Base-by-base conservation (phyloP, 805 yeast genomes). In the Candida tibetensis region DNA sequence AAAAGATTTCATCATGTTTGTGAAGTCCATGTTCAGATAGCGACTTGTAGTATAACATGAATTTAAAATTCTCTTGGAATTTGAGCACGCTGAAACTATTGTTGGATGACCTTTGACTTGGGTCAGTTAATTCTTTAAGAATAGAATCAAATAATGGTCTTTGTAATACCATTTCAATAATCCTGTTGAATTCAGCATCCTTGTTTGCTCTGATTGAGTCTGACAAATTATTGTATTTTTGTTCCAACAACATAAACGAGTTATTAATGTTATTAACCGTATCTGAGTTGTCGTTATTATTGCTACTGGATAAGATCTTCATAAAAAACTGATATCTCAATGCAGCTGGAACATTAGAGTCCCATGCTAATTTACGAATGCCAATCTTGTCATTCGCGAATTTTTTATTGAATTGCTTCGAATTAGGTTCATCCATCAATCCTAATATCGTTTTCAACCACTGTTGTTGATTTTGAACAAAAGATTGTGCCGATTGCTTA, bases 1-100 rank as follows among this genome's bases (percentile, higher is more conserved):
- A 49, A 33, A 69, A 66, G 2, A 49, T 47, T 39, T 66, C 71
- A 40, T 69, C 74, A 39, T 64, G 70, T 37, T 60, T 64, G 26
- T 51, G 53, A 27, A 69, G 52, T 2, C 71, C 70, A 32, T 53
- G 57, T 16, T 60, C 66, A 1, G 69, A 58, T 17, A 68, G 51
- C 4, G 71, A 60, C 41, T 64, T 66, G 22, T 67, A 51, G 46
- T 64, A 68, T 14, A 69, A 55, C 33, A 69, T 45, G 25, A 47
- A 48, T 34, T 48, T 54, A 47, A 58, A 68, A 32, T 60, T 53
- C 3, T 47, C 46, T 28, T 51, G 49, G 36, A 61, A 55, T 5
- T 35, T 32, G 18, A 37, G 38, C 9, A 40, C 28, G 17, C 44
- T 40, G 21, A 53, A 46, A 12, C 30, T 18, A 12, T 13, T 27